Conservation (phyloP, 768 basidiomycete genomes). For the Russula sp. region DNA sequence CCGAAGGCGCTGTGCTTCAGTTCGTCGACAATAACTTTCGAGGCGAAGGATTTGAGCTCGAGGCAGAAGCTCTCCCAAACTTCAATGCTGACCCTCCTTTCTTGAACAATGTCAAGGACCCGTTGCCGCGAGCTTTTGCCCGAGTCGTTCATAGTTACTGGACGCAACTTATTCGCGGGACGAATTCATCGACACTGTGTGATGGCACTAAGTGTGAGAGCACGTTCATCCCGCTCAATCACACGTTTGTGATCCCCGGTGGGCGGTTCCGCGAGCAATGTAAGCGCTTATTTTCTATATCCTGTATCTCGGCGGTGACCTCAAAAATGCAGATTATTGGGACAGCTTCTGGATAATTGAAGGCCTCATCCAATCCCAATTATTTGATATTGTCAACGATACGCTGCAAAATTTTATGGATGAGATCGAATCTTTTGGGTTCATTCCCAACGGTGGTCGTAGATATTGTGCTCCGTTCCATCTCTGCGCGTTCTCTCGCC, state of each 20-base stretch:
- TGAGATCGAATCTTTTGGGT: slow-evolving; percentile 76
- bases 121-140: slow-evolving; percentile 67
- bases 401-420: slow-evolving; percentile 96
- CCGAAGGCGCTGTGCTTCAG: slow-evolving; percentile 59
- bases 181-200: slow-evolving; percentile 70
- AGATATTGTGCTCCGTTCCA: slow-evolving; percentile 62
- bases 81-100: slow-evolving; percentile 66
- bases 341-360: slow-evolving; percentile 85
- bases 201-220: slow-evolving; percentile 65
- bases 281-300: slow-evolving; percentile 40
- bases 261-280: slow-evolving; percentile 83
- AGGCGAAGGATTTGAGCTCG: slow-evolving; percentile 84
- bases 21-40: slow-evolving; percentile 75
- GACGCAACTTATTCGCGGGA: slow-evolving; percentile 71
- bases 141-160: slow-evolving; percentile 84
- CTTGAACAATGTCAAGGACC: slow-evolving; percentile 65
- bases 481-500: not conserved
- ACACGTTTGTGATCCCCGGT: slow-evolving; percentile 90
- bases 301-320: not conserved
- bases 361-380: slow-evolving; percentile 78
- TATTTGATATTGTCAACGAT: slow-evolving; percentile 67
- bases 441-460: slow-evolving; percentile 92
- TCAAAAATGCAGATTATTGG: slow-evolving; percentile 46
- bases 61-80: slow-evolving; percentile 55
- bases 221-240: slow-evolving; percentile 83